Base-by-base conservation (phyloP, 2,329 filamentous ascomycete species). In the Talaromyces sp. region DNA sequence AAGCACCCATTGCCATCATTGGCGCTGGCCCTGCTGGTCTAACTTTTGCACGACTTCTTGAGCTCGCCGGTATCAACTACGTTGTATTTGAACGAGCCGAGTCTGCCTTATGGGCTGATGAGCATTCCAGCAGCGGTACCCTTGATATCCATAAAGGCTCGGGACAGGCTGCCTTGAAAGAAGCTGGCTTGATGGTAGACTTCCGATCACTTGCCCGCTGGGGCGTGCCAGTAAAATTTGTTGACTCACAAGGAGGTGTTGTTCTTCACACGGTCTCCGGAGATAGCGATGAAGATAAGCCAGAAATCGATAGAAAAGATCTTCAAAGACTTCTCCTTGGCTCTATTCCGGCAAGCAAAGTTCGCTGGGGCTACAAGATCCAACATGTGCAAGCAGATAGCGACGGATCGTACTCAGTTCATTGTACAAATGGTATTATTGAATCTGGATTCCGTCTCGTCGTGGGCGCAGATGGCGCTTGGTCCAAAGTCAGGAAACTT, bases 391-490 rank as follows among this genome's bases (percentile, higher is more conserved):
- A 50, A 22, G 59, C 62, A 37, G 61, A 62, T 7, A 56, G 17
- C 1, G 48, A 36, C 8, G 19, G 58, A 25, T 7, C 31, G 39
- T 11, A 19, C 3, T 43, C 48, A 5, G 5, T 76, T 0, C 61
- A 62, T 13, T 69, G 74, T 48, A 59, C 57, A 2, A 63, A 74
- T 60, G 73, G 72, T 0, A 62, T 51, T 1, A 60, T 59, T 1
- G 71, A 70, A 19, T 64, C 61, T 2, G 74, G 69, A 0, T 78
- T 78, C 61, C 67, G 72, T 40, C 71, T 81, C 2, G 69, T 81
- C 5, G 72, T 81, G 19, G 79, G 79, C 4, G 77, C 75, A 9
- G 78, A 81, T 63, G 78, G 78, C 5, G 75, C 76, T 1, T 79
- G 76, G 75, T 78, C 74, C 7, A 78, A 74, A 59, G 50, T 69